Evolutionary conservation across 139 green algal species (phyloP), one percentile per base, ranked within the genome.

Genomic region (Chloropicon primus): DNA sequence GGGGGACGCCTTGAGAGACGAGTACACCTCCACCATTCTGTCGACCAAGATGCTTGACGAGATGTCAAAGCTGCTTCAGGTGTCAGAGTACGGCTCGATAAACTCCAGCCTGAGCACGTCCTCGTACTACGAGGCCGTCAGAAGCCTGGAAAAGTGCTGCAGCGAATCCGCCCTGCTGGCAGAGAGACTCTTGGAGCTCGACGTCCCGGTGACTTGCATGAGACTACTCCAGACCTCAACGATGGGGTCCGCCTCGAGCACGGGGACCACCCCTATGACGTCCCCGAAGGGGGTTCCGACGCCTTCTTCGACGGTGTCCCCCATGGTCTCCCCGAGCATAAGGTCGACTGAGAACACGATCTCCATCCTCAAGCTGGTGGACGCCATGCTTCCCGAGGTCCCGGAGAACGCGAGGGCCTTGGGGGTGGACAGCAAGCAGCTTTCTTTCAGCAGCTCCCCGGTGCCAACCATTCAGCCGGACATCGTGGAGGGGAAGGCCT

Each of bases 91-190:
- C 3, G 88, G 89, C 62, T 84, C 77, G 83, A 90, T 92, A 77
- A 84, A 78, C 41, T 80, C 81, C 29, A 89, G 91, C 83, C 87
- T 94, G 2, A 86, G 82, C 26, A 77, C 90, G 0, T 82, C 83
- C 53, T 95, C 91, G 26, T 96, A 94, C 87, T 94, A 91, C 79
- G 85, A 87, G 73, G 83, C 96, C 22, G 78, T 97, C 24, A 89
- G 88, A 84, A 87, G 96, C 25, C 84, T 97, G 23, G 79, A 87
- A 25, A 90, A 87, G 22, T 93, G 88, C 76, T 86, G 84, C 0
- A 53, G 62, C 28, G 83, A 84, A 26, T 91, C 80, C 1, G 73
- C 80, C 27, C 79, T 82, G 0, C 87, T 94, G 0, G 87, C 91
- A 0, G 82, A 90, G 74, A 85, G 82, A 26, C 85, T 97, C 77